Evolutionary conservation across 2,329 filamentous ascomycete genomes (phyloP).

Genomic region (Eutypa lata): DNA sequence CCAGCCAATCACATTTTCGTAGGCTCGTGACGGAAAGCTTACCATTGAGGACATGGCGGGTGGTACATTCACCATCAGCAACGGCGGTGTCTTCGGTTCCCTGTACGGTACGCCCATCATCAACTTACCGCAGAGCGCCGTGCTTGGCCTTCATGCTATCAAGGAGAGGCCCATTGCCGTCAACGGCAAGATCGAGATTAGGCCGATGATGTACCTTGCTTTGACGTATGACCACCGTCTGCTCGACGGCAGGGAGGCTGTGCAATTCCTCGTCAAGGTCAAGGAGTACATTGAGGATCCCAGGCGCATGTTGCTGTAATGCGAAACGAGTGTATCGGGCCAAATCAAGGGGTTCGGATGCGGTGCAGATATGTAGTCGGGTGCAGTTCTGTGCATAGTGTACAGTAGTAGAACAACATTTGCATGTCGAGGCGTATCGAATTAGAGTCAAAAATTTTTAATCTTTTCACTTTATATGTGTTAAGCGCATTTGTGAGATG

Average conservation of each 20-base stretch:
- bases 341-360: conserved; percentile 2
- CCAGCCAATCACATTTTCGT: conserved; percentile 10
- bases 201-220: conserved; percentile 99
- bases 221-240: conserved; percentile 97
- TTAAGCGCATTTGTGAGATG: too few species aligned
- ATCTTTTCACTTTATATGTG: too few species aligned
- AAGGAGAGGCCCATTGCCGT: conserved; percentile 89
- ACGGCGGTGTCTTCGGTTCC: conserved; percentile 94
- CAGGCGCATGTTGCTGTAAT: conserved; percentile 76
- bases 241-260: conserved; percentile 89
- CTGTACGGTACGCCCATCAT: conserved; percentile 98
- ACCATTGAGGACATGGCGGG: conserved; percentile 99
- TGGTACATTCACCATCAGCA: conserved; percentile 97
- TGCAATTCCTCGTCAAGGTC: conserved; percentile 93
- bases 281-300: conserved; percentile 98
- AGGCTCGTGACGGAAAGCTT: conserved; percentile 93
- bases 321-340: background rate
- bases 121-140: conserved; percentile 90
- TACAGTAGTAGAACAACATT: background rate
- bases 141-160: conserved; percentile 91
- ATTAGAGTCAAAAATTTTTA: too few species aligned
- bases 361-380: background rate
- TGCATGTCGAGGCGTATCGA: background rate
- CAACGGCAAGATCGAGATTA: conserved; percentile 90
- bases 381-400: conserved; percentile 1